Evolutionary conservation across 805 yeast species (phyloP).

Genomic region (Helenozyma rhizophorensis): DNA sequence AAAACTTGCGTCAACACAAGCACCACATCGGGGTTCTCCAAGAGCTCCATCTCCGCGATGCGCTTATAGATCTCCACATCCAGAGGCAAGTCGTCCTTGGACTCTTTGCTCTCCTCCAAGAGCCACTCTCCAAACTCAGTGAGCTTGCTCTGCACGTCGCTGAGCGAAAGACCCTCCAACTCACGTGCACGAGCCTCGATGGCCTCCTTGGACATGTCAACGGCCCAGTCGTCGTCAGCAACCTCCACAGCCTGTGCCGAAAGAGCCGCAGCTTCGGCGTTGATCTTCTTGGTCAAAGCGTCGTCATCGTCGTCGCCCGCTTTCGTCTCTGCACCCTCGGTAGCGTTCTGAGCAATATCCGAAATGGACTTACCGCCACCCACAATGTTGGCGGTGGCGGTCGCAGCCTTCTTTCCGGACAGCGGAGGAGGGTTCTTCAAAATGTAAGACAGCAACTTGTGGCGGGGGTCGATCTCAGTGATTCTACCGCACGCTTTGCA

Average conservation of each 20-base stretch:
- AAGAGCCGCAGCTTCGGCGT: constrained; percentile 75
- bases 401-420: constrained; percentile 74
- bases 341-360: constrained; percentile 62
- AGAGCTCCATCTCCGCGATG: constrained; percentile 73
- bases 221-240: constrained; percentile 95
- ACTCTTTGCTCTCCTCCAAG: constrained; percentile 45
- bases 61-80: constrained; percentile 93
- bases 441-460: constrained; percentile 81
- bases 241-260: constrained; percentile 52
- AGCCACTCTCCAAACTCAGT: constrained; percentile 91
- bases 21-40: constrained; percentile 67
- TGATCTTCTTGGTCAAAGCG: constrained; percentile 70
- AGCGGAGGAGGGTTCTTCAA: constrained; percentile 74
- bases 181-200: constrained; percentile 87
- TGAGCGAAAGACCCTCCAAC: constrained; percentile 60
- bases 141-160: constrained; percentile 47
- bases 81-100: constrained; percentile 58
- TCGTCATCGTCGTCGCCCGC: constrained; percentile 56
- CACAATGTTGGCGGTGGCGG: constrained; percentile 84
- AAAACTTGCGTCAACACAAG: constrained; percentile 91
- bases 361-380: constrained; percentile 82
- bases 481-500: constrained; percentile 98
- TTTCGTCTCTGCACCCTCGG: constrained; percentile 30
- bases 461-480: constrained; percentile 77
- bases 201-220: constrained; percentile 95